phyloP scores from a whole-genome alignment of 1,284 basidiomycete genomes.

The Fomitopsis pinicola region DNA sequence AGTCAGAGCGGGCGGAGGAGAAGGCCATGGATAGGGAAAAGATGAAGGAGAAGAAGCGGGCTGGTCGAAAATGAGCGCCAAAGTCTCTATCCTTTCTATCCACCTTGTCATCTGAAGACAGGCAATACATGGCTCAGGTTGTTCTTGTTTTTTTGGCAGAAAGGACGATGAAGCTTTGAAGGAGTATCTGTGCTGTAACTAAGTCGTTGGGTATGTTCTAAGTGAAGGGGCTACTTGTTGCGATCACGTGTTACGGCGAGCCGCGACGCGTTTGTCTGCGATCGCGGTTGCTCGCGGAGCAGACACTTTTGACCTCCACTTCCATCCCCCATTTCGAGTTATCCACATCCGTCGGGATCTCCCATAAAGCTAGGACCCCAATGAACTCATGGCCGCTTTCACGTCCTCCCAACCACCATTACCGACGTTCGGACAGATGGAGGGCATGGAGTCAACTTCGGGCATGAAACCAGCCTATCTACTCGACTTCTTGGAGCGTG shows the following conservation, averaged over 20 bases:
- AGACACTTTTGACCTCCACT: not conserved
- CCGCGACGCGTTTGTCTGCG: not conserved
- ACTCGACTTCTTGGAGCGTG: conserved; percentile 38
- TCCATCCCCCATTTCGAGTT: not conserved
- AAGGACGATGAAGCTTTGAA: too few relatives aligned
- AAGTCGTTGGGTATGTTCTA: too few relatives aligned
- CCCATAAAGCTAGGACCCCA: too few relatives aligned
- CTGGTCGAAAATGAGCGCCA: conserved; percentile 45
- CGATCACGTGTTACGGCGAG: conserved; percentile 1
- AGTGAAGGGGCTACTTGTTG: too few relatives aligned
- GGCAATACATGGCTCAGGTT: too few relatives aligned
- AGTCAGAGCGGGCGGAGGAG: conserved; percentile 92
- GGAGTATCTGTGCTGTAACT: too few relatives aligned
- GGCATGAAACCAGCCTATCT: conserved; percentile 34
- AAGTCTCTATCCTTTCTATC: too few relatives aligned
- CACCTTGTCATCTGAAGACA: too few relatives aligned
- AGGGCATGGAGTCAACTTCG: too few relatives aligned
- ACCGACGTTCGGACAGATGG: conserved; percentile 36
- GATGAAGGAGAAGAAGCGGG: conserved; percentile 68
- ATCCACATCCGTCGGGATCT: not conserved
- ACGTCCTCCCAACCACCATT: conserved; percentile 30
- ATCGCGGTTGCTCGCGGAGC: too few relatives aligned
- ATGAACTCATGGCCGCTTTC: conserved; percentile 23
- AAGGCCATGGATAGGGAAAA: conserved; percentile 89
- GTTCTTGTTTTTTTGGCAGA: too few relatives aligned